phyloP scores from a whole-genome alignment of 2,329 filamentous ascomycete species.

The Blastomyces parvus region DNA sequence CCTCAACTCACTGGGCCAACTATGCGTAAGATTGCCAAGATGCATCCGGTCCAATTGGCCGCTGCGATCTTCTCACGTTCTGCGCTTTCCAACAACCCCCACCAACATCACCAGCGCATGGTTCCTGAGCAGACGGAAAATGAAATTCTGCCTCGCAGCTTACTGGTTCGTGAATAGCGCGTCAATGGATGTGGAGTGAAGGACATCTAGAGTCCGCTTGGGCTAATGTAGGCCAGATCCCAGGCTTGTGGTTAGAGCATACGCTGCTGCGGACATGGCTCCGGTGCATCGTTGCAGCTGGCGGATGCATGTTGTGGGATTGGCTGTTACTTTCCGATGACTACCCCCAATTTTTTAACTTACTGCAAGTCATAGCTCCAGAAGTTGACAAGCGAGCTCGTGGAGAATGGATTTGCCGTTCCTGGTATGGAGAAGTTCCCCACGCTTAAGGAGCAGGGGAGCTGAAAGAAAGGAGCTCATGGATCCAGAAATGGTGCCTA shows the following conservation, averaged over 20 bases:
- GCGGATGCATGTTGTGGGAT: neutral
- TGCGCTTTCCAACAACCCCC: neutral
- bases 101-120: neutral
- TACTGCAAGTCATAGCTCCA: neutral
- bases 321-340: neutral
- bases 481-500: neutral
- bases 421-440: neutral
- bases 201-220: neutral
- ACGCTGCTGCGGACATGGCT: neutral
- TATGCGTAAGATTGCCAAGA: neutral
- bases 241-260: neutral
- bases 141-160: neutral
- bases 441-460: neutral
- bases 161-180: neutral
- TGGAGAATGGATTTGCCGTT: neutral
- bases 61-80: neutral
- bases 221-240: neutral
- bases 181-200: neutral
- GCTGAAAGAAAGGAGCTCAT: neutral
- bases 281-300: neutral
- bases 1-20: neutral
- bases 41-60: neutral
- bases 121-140: neutral
- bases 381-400: neutral
- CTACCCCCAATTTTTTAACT: neutral